A percentile compares a stretch with the other conserved stretches of the same genome.
Conservation (phyloP, 1,139 yeast genomes). For the Geotrichum histeridarum region DNA sequence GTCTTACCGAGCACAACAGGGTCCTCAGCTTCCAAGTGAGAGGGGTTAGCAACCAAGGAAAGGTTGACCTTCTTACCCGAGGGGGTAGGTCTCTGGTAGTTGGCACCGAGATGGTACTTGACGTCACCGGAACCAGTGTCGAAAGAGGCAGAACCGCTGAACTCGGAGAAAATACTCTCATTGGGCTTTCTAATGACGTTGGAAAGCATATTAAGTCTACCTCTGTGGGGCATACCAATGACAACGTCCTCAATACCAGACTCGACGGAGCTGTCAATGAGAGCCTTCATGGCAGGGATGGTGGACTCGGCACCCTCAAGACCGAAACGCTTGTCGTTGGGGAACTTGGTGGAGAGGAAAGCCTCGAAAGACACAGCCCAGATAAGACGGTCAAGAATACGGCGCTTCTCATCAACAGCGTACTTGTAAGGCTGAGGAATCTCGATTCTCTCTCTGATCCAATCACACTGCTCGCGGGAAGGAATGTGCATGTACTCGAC, state of each 20-base stretch:
- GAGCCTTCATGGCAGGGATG: slow-evolving; percentile 94
- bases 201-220: slow-evolving; percentile 94
- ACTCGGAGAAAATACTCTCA: slow-evolving; percentile 94
- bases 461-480: slow-evolving; percentile 90
- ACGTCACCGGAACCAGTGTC: slow-evolving; percentile 95
- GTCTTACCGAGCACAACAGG: slow-evolving; percentile 98
- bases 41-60: slow-evolving; percentile 96
- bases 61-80: slow-evolving; percentile 94
- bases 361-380: slow-evolving; percentile 95
- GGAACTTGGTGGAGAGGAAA: slow-evolving; percentile 90
- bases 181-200: slow-evolving; percentile 98
- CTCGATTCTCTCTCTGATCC: slow-evolving; percentile 96
- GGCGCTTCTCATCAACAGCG: slow-evolving; percentile 86
- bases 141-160: slow-evolving; percentile 81
- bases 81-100: slow-evolving; percentile 97
- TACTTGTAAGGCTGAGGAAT: slow-evolving; percentile 84
- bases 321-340: slow-evolving; percentile 97
- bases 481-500: slow-evolving; percentile 96
- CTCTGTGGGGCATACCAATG: slow-evolving; percentile 99
- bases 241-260: slow-evolving; percentile 92
- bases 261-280: slow-evolving; percentile 91
- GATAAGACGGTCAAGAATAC: slow-evolving; percentile 89
- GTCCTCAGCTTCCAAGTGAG: slow-evolving; percentile 98
- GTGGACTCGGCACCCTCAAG: slow-evolving; percentile 96
- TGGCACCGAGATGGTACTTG: slow-evolving; percentile 98